Evolutionary conservation across 306 rosid species (phyloP), one percentile per base, ranked within the genome.

Genomic region (Prinsepia uniflora): DNA sequence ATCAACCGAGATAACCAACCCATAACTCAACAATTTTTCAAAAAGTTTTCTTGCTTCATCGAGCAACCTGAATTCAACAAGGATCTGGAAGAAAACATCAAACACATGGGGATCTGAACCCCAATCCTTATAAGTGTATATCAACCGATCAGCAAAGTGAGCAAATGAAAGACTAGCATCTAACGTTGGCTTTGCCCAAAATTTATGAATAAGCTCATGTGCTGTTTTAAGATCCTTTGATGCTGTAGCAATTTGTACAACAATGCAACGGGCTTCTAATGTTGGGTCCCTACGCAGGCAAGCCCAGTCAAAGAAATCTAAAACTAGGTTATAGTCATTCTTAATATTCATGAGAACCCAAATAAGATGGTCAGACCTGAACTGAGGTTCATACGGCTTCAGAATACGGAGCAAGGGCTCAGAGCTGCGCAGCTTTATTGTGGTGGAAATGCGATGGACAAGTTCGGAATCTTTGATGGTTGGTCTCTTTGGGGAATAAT

Each of bases 31-130:
- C 40, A 56, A 56, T 22, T 22, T 56, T 2, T 56, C 62, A 56
- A 56, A 56, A 22, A 56, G 40, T 30, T 5, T 56, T 56, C 62
- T 56, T 56, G 62, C 40, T 56, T 56, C 62, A 11, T 22, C 22
- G 40, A 56, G 40, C 62, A 22, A 22, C 62, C 39, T 40, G 11
- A 14, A 10, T 56, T 56, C 62, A 56, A 56, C 62, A 22, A 56
- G 36, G 34, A 56, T 15, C 17, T 12, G 40, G 62, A 56, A 56
- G 62, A 10, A 56, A 56, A 56, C 40, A 56, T 56, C 40, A 0
- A 56, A 56, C 17, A 56, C 62, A 56, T 56, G 62, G 62, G 62
- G 17, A 22, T 56, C 62, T 22, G 62, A 56, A 56, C 62, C 62
- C 62, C 62, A 56, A 56, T 56, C 62, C 40, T 56, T 22, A 4